phyloP scores from a whole-genome alignment of 768 basidiomycete genomes.

The Hydnum rufescens region DNA sequence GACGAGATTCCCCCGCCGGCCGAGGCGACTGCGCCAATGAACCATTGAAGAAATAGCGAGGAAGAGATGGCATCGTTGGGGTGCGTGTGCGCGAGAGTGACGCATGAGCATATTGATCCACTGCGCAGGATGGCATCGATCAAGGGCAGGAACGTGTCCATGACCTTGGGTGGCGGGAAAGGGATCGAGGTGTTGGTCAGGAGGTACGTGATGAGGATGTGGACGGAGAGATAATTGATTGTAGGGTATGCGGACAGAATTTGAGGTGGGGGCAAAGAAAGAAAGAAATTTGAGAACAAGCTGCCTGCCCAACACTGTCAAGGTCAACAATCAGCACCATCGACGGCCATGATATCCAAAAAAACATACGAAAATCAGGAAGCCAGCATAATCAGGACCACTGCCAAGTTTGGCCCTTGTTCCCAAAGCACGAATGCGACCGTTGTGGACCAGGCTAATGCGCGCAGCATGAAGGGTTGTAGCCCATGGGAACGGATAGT shows the following conservation, averaged over 20 bases:
- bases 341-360: background rate
- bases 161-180: background rate
- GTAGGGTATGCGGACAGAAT: background rate
- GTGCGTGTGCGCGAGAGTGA: background rate
- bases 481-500: background rate
- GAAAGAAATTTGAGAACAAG: background rate
- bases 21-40: background rate
- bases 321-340: background rate
- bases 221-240: background rate
- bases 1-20: background rate
- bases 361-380: background rate
- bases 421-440: background rate
- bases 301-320: background rate
- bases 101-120: background rate
- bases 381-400: background rate
- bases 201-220: background rate
- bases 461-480: conserved; percentile 1
- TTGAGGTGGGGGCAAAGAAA: background rate
- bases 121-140: background rate
- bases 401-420: background rate
- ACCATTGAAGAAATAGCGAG: background rate
- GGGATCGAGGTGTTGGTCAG: background rate
- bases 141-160: background rate
- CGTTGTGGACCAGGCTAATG: background rate
- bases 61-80: background rate